Base-by-base conservation (phyloP, 1,284 basidiomycete species). In the Cutaneotrichosporon cavernicola region DNA sequence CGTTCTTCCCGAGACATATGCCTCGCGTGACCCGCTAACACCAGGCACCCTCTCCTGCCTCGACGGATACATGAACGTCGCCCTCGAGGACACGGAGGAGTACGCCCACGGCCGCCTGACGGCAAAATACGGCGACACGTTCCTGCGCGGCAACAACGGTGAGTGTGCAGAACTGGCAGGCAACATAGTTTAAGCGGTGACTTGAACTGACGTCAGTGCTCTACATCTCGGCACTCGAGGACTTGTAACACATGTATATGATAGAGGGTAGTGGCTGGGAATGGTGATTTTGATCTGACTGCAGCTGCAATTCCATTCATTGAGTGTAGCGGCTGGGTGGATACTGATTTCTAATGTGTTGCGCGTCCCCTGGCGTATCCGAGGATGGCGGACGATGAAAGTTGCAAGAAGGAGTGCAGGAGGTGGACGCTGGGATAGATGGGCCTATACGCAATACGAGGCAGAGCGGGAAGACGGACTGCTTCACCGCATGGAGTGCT, bases 51-150 rank as follows among this genome's bases (percentile, higher is more conserved):
- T 99, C n/a, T 95, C 92, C 8, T 98, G 97, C 78, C 85, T 99
- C 26, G 97, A 99, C 80, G 97, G 95, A 0, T 94, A 93, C 79
- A 94, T 99, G 97, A 99, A 99, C 82, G 97, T 99, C 63, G 96
- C 94, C 5, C 83, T 99, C 55, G 96, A 99, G 81, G 90, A 97
- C 78, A 97, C 95, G 1, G 91, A 95, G 80, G 96, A 99, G 81
- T 89, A 92, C 79, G 91, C 97, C 14, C 90, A 91, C 71, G 95
- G 94, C 11, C 78, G 83, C 38, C 85, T 90, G 61, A 95, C 91
- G 47, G 96, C 94, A 76, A 85, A 85, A 66, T 97, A 95, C 73
- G 94, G 95, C 1, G 94, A 97, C 80, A 90, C 94, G 34, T 97
- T 97, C 81, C 91, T 97, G 70, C 84, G 96, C 62, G 96, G 96